These are phyloP conservation scores for Symmetrospora coprosmae DNA, from an alignment of 768 basidiomycete genomes.

Conservation along the genomic window DNA sequence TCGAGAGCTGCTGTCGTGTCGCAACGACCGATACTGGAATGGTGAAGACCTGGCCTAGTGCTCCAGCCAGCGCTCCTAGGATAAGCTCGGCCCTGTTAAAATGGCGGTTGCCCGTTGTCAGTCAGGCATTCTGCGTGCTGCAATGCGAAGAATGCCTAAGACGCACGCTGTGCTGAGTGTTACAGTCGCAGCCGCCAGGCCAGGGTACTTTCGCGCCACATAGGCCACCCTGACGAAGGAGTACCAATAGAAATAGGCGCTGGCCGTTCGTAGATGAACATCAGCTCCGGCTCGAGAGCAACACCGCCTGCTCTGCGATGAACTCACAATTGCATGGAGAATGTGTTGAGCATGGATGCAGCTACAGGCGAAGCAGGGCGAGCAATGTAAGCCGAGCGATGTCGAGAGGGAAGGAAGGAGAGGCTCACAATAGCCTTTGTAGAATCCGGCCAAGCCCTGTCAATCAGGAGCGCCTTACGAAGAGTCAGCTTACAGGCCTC, in stretches of 20 bases:
- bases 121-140: background rate
- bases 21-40: constrained; percentile 97
- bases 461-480: too few relatives aligned
- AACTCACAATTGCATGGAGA: constrained; percentile 70
- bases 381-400: background rate
- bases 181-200: constrained; percentile 37
- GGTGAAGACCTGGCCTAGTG: constrained; percentile 90
- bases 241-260: constrained; percentile 98
- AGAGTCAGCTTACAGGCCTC: too few relatives aligned
- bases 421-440: constrained; percentile 59
- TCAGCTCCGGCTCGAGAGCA: background rate
- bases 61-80: constrained; percentile 82
- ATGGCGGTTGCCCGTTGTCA: constrained; percentile 18
- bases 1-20: constrained; percentile 82
- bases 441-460: constrained; percentile 65
- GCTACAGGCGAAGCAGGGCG: background rate
- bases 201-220: constrained; percentile 52
- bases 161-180: constrained; percentile 31
- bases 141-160: background rate
- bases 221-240: constrained; percentile 74
- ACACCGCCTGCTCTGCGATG: background rate
- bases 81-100: constrained; percentile 48
- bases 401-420: background rate
- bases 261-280: background rate
- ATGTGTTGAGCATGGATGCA: constrained; percentile 96